Evolutionary conservation across 768 basidiomycete genomes (phyloP).

Genomic region (Naganishia onofrii): DNA sequence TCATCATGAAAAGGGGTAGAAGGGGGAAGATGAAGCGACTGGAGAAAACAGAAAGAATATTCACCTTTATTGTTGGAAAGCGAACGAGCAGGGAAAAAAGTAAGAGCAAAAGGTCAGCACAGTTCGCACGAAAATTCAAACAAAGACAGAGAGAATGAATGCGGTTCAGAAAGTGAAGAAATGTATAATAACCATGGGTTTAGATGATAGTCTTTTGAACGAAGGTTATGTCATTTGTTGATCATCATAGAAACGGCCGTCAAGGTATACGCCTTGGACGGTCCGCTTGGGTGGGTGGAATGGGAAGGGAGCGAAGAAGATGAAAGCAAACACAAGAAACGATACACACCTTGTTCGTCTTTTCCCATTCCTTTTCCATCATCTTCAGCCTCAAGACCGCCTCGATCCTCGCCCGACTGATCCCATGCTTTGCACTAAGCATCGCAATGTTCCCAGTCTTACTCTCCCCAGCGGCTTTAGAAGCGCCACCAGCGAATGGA

Average conservation of each 20-base stretch:
- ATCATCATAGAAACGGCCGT: constrained; percentile 40
- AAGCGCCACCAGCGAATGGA: not conserved
- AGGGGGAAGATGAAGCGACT: constrained; percentile 32
- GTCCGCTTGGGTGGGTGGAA: not conserved
- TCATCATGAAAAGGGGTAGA: constrained; percentile 60
- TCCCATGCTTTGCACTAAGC: constrained; percentile 41
- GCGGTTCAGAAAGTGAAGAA: constrained; percentile 52
- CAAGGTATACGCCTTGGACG: not conserved
- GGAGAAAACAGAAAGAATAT: constrained; percentile 55
- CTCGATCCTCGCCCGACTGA: constrained; percentile 49
- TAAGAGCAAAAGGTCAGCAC: not conserved
- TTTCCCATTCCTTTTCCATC: constrained; percentile 42
- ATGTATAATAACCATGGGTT: constrained; percentile 48
- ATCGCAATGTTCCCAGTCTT: constrained; percentile 32
- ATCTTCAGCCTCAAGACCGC: constrained; percentile 47
- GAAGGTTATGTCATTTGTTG: constrained; percentile 53
- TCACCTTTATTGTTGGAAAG: constrained; percentile 41
- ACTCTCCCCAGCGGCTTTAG: not conserved
- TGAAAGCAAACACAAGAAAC: not conserved
- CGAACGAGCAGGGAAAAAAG: not conserved
- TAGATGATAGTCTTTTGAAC: constrained; percentile 50
- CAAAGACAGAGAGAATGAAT: not conserved
- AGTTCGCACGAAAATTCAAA: not conserved
- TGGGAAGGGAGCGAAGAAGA: constrained; percentile 5
- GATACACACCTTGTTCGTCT: constrained; percentile 42